phyloP scores from a whole-genome alignment of 2,329 filamentous ascomycete genomes.

The Camillea tinctor region DNA sequence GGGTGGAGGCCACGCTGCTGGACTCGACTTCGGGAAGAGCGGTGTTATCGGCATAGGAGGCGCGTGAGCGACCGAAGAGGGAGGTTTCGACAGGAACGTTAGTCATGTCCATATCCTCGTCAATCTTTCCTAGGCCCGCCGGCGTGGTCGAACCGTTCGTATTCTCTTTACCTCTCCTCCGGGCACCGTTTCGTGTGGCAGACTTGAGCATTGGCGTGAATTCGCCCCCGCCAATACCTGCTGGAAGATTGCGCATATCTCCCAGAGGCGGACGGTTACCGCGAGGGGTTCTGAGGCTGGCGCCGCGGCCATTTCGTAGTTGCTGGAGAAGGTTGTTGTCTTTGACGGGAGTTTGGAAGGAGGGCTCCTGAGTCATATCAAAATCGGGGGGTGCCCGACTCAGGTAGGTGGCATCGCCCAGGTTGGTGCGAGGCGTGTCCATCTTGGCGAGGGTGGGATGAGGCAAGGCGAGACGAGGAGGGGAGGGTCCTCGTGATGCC shows the following conservation, averaged over 20 bases:
- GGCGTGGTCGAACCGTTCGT: slow-evolving; percentile 65
- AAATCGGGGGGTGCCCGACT: slow-evolving; percentile 65
- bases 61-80: slow-evolving; percentile 63
- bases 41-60: slow-evolving; percentile 66
- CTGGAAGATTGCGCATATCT: slow-evolving; percentile 69
- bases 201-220: slow-evolving; percentile 93
- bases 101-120: slow-evolving; percentile 68
- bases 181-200: slow-evolving; percentile 70
- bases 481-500: slow-evolving; percentile 5
- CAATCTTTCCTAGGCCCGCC: slow-evolving; percentile 63
- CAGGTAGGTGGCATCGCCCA: slow-evolving; percentile 81
- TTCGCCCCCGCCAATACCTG: slow-evolving; percentile 66
- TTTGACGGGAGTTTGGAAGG: slow-evolving; percentile 79
- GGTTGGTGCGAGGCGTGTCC: slow-evolving; percentile 83
- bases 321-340: slow-evolving; percentile 74
- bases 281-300: slow-evolving; percentile 71
- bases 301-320: slow-evolving; percentile 64
- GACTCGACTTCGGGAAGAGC: slow-evolving; percentile 72
- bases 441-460: slow-evolving; percentile 36
- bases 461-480: too few relatives aligned
- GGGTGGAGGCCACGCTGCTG: slow-evolving; percentile 82
- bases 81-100: slow-evolving; percentile 74
- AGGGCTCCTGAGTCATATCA: slow-evolving; percentile 83
- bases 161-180: slow-evolving; percentile 62
- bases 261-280: slow-evolving; percentile 65